Evolutionary conservation across 176 grass and related monocot species (phyloP).

Genomic region (Stipa capillata): DNA sequence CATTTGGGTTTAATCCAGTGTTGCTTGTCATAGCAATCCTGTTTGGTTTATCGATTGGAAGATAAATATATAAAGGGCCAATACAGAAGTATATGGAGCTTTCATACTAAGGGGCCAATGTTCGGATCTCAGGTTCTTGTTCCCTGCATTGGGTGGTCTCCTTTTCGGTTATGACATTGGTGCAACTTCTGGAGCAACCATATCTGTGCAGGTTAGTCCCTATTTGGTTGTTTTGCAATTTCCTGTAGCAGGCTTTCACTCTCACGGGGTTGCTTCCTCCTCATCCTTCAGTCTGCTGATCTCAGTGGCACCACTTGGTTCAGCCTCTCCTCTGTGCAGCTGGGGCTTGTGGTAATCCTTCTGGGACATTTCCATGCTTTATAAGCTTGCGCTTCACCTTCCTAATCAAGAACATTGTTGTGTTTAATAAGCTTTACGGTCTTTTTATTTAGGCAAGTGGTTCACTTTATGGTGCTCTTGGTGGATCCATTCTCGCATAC

Average conservation of each 20-base stretch:
- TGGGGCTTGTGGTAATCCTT: constrained; percentile 81
- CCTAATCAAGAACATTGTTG: not conserved
- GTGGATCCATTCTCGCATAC: constrained; percentile 73
- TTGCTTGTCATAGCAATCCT: not conserved
- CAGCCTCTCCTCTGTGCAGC: constrained; percentile 72
- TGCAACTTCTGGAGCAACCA: constrained; percentile 75
- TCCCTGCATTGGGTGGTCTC: constrained; percentile 83
- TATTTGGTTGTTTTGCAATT: not conserved
- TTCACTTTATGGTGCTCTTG: constrained; percentile 95
- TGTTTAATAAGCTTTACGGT: constrained; percentile 7
- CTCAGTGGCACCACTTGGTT: constrained; percentile 94
- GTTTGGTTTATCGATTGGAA: not conserved
- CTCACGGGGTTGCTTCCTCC: not conserved
- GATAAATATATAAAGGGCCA: not conserved
- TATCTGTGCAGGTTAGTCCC: constrained; percentile 74
- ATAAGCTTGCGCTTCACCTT: not conserved
- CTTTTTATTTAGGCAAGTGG: constrained; percentile 66
- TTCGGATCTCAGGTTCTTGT: constrained; percentile 71
- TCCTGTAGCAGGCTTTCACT: not conserved
- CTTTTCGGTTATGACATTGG: constrained; percentile 98
- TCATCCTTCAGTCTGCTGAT: constrained; percentile 75
- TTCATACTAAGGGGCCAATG: constrained; percentile 4
- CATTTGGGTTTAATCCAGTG: not conserved
- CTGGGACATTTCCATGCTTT: not conserved
- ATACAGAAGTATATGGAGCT: not conserved